A percentile compares a stretch with the other conserved stretches of the same genome.
phyloP scores from a whole-genome alignment of 139 green algal species.

The Chlamydomonas eustigma region DNA sequence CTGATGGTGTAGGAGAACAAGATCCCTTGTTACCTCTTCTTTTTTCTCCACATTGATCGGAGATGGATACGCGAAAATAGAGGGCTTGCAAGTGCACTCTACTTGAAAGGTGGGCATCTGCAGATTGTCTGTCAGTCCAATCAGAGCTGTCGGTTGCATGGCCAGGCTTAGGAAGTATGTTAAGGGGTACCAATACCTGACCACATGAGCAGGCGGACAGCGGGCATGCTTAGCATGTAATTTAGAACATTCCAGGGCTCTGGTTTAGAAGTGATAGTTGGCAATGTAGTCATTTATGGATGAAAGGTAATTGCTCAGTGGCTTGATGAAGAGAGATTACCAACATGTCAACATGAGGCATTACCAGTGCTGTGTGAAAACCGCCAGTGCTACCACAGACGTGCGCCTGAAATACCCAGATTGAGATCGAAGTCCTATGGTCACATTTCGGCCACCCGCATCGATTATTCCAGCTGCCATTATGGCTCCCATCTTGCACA shows the following conservation, averaged over 20 bases:
- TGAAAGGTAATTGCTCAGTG: too few species aligned
- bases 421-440: conserved; percentile 67
- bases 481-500: conserved; percentile 93
- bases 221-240: too few species aligned
- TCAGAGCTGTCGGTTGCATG: conserved; percentile 81
- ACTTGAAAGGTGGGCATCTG: conserved; percentile 69
- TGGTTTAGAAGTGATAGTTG: too few species aligned
- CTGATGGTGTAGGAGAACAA: neutral
- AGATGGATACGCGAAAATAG: conserved; percentile 85
- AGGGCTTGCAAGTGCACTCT: conserved; percentile 63
- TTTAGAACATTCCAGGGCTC: too few species aligned
- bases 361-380: conserved; percentile 97
- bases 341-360: too few species aligned
- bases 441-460: conserved; percentile 87
- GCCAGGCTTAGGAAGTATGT: conserved; percentile 85
- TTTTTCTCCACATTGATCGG: conserved; percentile 63
- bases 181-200: conserved; percentile 93
- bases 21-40: conserved; percentile 25
- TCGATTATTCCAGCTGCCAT: conserved; percentile 93
- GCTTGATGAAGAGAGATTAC: too few species aligned
- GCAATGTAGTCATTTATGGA: too few species aligned
- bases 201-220: too few species aligned
- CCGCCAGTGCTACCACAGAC: conserved; percentile 76
- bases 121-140: conserved; percentile 82
- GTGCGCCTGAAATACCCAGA: conserved; percentile 82